Evolutionary conservation across 306 rosid genomes (phyloP).

Genomic region (Pterocarpus santalinus): DNA sequence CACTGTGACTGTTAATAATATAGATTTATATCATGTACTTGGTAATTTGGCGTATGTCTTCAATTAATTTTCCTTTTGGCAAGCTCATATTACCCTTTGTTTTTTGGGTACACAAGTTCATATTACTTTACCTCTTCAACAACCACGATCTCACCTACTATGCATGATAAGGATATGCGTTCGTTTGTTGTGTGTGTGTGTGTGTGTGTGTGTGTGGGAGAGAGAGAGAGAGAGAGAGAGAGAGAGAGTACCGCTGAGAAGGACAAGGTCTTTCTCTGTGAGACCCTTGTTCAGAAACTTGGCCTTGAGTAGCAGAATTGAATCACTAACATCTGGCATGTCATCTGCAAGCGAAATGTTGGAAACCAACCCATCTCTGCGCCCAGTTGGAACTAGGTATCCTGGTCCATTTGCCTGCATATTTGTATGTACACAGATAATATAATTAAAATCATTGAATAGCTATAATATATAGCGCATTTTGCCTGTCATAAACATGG

Average conservation of each 20-base stretch:
- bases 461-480: background rate
- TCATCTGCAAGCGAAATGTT: constrained; percentile 58
- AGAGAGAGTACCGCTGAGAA: constrained; percentile 69
- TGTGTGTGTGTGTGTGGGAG: constrained; percentile 39
- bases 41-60: constrained; percentile 27
- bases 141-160: constrained; percentile 59
- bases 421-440: background rate
- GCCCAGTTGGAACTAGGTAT: constrained; percentile 76
- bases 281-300: constrained; percentile 76
- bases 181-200: background rate
- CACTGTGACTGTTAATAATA: no score
- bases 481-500: constrained; percentile 1
- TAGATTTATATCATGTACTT: constrained; percentile 19
- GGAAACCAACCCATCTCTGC: constrained; percentile 84
- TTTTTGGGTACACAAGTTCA: constrained; percentile 28
- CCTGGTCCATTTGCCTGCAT: constrained; percentile 72
- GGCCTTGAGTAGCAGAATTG: constrained; percentile 65
- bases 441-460: background rate
- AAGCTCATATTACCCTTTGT: background rate
- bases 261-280: constrained; percentile 78
- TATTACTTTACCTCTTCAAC: constrained; percentile 60
- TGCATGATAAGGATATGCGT: constrained; percentile 54
- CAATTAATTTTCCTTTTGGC: constrained; percentile 11
- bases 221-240: constrained; percentile 42
- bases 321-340: constrained; percentile 86